A percentile compares a stretch with the other conserved stretches of the same genome.
phyloP scores from a whole-genome alignment of 2,329 filamentous ascomycete genomes.

The Ceratocystis destructans region DNA sequence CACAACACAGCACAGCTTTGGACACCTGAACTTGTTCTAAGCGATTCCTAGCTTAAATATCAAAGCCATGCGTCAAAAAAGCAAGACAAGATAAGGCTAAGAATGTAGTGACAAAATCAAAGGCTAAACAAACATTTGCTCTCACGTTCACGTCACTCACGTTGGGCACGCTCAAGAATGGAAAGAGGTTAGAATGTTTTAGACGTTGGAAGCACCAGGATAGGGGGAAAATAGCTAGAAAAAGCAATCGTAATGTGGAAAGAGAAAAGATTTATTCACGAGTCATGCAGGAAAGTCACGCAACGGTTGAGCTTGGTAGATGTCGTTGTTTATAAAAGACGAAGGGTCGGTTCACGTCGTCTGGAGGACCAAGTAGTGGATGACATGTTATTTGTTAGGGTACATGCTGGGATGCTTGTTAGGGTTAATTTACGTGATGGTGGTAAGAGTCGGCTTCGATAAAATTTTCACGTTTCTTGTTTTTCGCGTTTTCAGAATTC shows the following conservation, averaged over 20 bases:
- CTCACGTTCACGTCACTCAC: not conserved
- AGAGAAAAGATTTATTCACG: not conserved
- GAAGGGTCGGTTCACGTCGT: not conserved
- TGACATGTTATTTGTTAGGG: not conserved
- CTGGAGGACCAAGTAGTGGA: not conserved
- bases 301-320: not conserved
- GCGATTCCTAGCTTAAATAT: not conserved
- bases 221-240: not conserved
- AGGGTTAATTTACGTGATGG: too few relatives aligned
- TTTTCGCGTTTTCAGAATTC: too few relatives aligned
- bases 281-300: not conserved
- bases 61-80: not conserved
- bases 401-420: not conserved
- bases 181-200: not conserved
- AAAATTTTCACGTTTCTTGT: too few relatives aligned
- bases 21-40: not conserved
- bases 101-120: not conserved
- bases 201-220: too few relatives aligned
- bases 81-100: not conserved
- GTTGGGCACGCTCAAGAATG: not conserved
- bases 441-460: too few relatives aligned
- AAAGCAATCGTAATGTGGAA: not conserved
- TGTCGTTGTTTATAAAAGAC: not conserved
- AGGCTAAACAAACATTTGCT: not conserved
- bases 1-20: not conserved